These are phyloP conservation scores for Penicillium rolfsii DNA, from an alignment of 2,329 filamentous ascomycete species.

Conservation along the genomic window DNA sequence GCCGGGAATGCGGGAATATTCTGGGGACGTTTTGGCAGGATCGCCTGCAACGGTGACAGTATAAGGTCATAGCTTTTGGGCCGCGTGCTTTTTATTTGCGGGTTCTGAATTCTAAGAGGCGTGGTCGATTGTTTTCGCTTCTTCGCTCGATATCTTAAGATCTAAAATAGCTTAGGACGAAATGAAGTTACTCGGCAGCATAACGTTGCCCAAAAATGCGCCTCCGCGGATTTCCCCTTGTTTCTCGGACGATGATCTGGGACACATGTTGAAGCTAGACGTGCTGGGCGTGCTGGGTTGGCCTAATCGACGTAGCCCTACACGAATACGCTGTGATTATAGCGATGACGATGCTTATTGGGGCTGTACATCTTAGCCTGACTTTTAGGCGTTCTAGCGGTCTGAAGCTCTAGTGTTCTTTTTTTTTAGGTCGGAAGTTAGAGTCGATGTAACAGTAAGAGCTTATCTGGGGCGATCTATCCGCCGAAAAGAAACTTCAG, in stretches of 20 bases:
- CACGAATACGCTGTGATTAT: neutral
- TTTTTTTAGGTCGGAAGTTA: neutral
- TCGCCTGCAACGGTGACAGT: conserved; percentile 20
- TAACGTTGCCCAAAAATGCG: neutral
- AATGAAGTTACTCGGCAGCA: neutral
- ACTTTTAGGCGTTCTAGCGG: neutral
- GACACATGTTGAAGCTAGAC: conserved; percentile 4
- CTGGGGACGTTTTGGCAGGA: neutral
- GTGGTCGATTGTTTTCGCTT: neutral
- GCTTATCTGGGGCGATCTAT: neutral
- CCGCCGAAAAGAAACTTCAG: neutral
- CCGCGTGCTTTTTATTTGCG: neutral
- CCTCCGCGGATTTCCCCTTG: neutral
- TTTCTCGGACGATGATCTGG: neutral
- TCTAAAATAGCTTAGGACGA: neutral
- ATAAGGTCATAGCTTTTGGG: neutral
- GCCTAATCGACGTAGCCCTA: conserved; percentile 11
- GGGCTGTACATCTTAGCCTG: neutral
- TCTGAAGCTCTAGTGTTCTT: neutral
- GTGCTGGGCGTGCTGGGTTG: neutral
- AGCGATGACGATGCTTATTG: neutral
- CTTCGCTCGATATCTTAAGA: neutral
- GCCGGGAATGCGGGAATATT: conserved; percentile 3
- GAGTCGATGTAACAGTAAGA: neutral
- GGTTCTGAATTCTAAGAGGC: neutral